Base-by-base conservation (phyloP, 768 basidiomycete species). In the Panaeolus papilionaceus region DNA sequence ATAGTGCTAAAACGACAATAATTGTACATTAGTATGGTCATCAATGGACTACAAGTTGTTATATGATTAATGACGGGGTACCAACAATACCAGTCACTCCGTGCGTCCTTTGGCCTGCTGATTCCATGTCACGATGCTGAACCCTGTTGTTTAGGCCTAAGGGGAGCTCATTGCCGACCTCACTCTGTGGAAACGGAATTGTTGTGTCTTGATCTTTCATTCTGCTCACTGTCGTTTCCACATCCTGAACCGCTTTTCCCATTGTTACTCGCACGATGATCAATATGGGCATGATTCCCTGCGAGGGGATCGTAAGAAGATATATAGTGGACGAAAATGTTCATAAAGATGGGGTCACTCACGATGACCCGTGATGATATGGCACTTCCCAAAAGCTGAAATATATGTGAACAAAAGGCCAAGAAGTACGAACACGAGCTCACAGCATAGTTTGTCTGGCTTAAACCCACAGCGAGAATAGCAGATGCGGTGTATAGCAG, bases 181-280 rank as follows among this genome's bases (percentile, higher is more conserved):
- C 54, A 58, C 54, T 58, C 16, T 33, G 26, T 16, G 54, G 54
- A n/a, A 58, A 58, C n/a, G 54, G 54, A 14, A 16, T 33, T 58
- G 54, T 63, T 63, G 61, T 42, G 68, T 68, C 28, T n/a, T 61
- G 63, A 38, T 45, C 66, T 61, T 68, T 65, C 26, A 70, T 45
- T 64, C 26, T 64, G 11, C 58, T 71, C 38, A 74, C 63, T 18
- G 70, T 72, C n/a, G 68, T 67, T 49, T 70, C 64, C 26, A 74
- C 64, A 42, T 73, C 68, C 54, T 72, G 66, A 6, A 66, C 54
- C 6, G 54, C 54, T 28, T 58, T 26, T 1, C 54, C 54, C 54
- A 58, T 58, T 23, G 54, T 1, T 16, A 58, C 28, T 33, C 33
- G 54, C 12, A 58, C 28, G 7, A 58, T 58, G 16, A 58, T 58